Evolutionary conservation across 2,329 filamentous ascomycete species (phyloP), one percentile per base, ranked within the genome.

Genomic region (Clarireedia monteithiana): DNA sequence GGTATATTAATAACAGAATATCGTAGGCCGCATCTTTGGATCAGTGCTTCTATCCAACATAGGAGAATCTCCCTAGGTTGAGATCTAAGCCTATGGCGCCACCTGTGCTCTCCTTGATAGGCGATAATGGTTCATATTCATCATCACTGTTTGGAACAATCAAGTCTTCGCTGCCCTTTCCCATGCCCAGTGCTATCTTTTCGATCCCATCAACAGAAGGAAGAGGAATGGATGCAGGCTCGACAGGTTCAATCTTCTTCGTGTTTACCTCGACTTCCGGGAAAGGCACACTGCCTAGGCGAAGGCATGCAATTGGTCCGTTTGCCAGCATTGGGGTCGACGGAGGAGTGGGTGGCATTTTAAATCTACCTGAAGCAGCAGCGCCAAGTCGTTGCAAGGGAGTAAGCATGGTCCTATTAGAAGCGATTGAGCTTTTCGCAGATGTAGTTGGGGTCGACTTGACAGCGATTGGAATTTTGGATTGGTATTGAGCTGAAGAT

Each of bases 121-220:
- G 62, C 9, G 62, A 65, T 1, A 67, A 50, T 10, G 54, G 44
- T 14, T 68, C 66, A n/a, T 65, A 66, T 6, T 69, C 67, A 42
- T 59, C 75, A 44, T 80, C 77, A 50, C 75, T 79, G 56, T 76
- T 72, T 20, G 75, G 76, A 40, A 79, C 65, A 20, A 81, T 74
- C 39, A 74, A 63, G 60, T 81, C 78, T 61, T 81, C 78, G 58
- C 78, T 80, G 2, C 78, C 78, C 46, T 69, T 63, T 6, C 67
- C 45, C 38, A 38, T 48, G 45, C 53, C 55, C 38, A 66, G 50
- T 36, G 61, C 55, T 5, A 58, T 56, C 34, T 54, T 66, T 53
- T 67, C 63, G 3, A 34, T 51, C 4, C 65, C 57, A 48, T 65
- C 53, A 42, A 62, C 17, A 64, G 59, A 23, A 56, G 66, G 62